phyloP scores from a whole-genome alignment of 2,329 filamentous ascomycete genomes.

The Amylocarpus encephaloides region DNA sequence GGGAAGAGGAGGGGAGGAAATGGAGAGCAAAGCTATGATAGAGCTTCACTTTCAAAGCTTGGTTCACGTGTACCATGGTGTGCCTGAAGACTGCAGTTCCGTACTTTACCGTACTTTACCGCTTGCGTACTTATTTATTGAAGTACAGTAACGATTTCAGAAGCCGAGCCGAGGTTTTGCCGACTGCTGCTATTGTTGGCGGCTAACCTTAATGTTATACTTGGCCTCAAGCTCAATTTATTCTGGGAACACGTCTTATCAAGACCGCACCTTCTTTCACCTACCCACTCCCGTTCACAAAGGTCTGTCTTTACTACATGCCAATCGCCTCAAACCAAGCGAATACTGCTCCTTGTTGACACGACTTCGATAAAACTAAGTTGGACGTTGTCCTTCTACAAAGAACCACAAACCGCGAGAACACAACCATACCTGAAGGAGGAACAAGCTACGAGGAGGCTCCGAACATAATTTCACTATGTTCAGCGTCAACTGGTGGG shows the following conservation, averaged over 20 bases:
- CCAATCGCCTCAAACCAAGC: no score
- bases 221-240: slow-evolving; percentile 11
- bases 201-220: slow-evolving; percentile 12
- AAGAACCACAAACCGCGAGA: no score
- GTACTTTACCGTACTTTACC: no score
- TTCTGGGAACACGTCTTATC: slow-evolving; percentile 6
- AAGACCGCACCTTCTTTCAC: not conserved
- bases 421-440: not conserved
- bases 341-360: not conserved
- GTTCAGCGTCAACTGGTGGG: slow-evolving; percentile 64
- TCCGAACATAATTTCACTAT: slow-evolving; percentile 21
- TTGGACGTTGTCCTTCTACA: not conserved
- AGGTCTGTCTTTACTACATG: no score
- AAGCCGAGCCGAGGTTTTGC: not conserved
- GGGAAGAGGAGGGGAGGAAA: no score
- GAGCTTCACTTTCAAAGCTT: no score
- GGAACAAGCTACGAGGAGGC: not conserved
- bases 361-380: not conserved
- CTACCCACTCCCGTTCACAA: no score
- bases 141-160: no score
- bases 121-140: no score
- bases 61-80: not conserved
- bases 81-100: not conserved
- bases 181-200: not conserved
- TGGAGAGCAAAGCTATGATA: no score